Evolutionary conservation across 352 stramenopile genomes (phyloP).

Genomic region (Phytophthora cajani): DNA sequence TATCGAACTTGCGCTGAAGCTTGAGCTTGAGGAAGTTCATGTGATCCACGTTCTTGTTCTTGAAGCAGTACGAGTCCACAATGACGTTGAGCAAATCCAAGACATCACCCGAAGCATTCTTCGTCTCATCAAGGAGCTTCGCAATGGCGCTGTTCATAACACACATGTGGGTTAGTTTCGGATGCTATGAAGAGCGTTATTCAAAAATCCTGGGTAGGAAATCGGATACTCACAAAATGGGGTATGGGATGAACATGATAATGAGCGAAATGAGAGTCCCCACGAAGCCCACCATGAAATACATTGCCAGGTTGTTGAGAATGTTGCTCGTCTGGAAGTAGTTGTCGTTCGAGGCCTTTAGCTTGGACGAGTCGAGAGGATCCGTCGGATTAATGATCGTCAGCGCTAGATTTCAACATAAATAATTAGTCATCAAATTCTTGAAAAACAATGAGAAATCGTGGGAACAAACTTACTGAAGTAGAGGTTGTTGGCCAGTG

Average conservation of each 20-base stretch:
- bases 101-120: constrained; percentile 58
- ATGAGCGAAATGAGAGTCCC: constrained; percentile 73
- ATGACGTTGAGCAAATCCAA: constrained; percentile 83
- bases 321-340: constrained; percentile 72
- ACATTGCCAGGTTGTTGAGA: constrained; percentile 75
- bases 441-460: background rate
- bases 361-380: constrained; percentile 47
- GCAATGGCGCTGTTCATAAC: constrained; percentile 54
- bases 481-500: constrained; percentile 84
- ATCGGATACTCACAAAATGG: constrained; percentile 69
- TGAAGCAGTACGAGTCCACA: constrained; percentile 88
- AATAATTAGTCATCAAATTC: background rate
- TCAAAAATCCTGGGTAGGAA: background rate
- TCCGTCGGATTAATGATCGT: constrained; percentile 79
- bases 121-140: constrained; percentile 58
- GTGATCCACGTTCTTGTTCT: constrained; percentile 86
- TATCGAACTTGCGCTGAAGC: constrained; percentile 76
- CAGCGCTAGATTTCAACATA: constrained; percentile 43
- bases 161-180: background rate
- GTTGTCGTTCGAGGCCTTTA: constrained; percentile 56
- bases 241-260: constrained; percentile 81
- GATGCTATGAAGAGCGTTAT: background rate
- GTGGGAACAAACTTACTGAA: constrained; percentile 54
- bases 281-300: constrained; percentile 79
- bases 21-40: constrained; percentile 85